Percentiles rank a stretch among this genome's conserved stretches.
Evolutionary conservation across 371 early-diverging fungal species (phyloP).

Genomic region (Mortierella sp.): DNA sequence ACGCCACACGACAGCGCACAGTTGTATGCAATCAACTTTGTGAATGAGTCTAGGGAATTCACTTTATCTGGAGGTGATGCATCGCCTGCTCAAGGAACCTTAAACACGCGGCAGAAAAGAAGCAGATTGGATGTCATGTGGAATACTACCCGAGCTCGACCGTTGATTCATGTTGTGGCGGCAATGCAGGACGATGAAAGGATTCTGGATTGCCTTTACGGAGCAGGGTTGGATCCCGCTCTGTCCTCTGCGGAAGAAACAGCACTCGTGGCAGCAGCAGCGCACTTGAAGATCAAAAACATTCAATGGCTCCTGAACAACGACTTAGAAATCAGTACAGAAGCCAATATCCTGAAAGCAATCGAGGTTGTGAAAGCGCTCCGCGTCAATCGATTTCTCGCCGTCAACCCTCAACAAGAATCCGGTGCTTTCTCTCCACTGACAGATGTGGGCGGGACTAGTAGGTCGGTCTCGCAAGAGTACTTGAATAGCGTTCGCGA

Average conservation of each 20-base stretch:
- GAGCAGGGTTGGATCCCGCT: conserved; percentile 49
- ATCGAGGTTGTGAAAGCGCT: conserved; percentile 44
- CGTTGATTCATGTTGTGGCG: conserved; percentile 50
- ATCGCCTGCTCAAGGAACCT: neutral
- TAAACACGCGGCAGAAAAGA: conserved; percentile 17
- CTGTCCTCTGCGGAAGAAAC: conserved; percentile 49
- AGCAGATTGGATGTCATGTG: conserved; percentile 15
- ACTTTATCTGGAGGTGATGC: neutral
- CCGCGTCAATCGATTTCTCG: conserved; percentile 11
- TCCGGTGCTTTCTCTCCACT: conserved; percentile 7
- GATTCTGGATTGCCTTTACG: conserved; percentile 51
- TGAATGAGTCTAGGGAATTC: conserved; percentile 31
- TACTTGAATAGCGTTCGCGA: conserved; percentile 30
- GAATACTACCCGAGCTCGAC: conserved; percentile 42
- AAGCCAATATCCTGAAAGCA: conserved; percentile 37
- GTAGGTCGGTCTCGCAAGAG: conserved; percentile 1
- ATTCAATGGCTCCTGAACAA: conserved; percentile 51
- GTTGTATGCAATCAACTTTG: conserved; percentile 38
- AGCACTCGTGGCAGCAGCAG: conserved; percentile 50
- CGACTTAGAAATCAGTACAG: conserved; percentile 47
- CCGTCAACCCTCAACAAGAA: too few species aligned
- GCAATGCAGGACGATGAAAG: conserved; percentile 52
- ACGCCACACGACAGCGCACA: conserved; percentile 46
- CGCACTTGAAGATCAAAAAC: conserved; percentile 49
- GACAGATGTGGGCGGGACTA: neutral